Base-by-base conservation (phyloP, 306 rosid species). In the Dryas alaskensis region DNA sequence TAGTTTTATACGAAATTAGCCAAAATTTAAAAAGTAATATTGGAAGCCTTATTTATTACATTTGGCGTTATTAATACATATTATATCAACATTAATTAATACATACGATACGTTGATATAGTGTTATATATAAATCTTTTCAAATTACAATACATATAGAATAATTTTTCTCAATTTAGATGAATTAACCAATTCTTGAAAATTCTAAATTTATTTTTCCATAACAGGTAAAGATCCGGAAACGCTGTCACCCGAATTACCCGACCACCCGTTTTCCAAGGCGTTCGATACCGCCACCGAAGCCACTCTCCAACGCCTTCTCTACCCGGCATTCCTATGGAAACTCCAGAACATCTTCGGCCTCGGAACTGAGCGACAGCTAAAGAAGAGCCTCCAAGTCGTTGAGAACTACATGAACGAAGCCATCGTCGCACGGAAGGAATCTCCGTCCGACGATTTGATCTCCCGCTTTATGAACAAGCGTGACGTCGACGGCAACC, bases 261-360 rank as follows among this genome's bases (percentile, higher is more conserved):
- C 87, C 2, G 90, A 81, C 6, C 84, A 85, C 75, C 88, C 88
- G 11, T 93, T 93, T 72, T 53, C 94, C 16, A 10, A 71, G 14
- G 89, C 98, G 0, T 93, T 93, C 54, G 97, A 93, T 49, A 73
- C 82, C 11, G 98, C 97, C 59, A 93, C 98, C 0, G 97, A 88
- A 80, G 86, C 92, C 49, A 93, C 97, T 10, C 70, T 91, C 81
- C 89, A 89, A 4, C 86, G 98, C 17, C 81, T 93, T 9, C 86
- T 93, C 37, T 93, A 91, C 72, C 98, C 98, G 0, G 79, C 89
- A 3, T 52, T 93, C 37, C 0, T 87, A 0, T 91, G 98, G 98
- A 80, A 87, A 57, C 40, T 91, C 10, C 68, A 87, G 86, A 94
- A 91, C 64, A 9, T 86, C 64, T 60, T 91, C 0, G 45, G 79